Conservation (phyloP, 306 rosid genomes). For the Ochetophila trinervis region DNA sequence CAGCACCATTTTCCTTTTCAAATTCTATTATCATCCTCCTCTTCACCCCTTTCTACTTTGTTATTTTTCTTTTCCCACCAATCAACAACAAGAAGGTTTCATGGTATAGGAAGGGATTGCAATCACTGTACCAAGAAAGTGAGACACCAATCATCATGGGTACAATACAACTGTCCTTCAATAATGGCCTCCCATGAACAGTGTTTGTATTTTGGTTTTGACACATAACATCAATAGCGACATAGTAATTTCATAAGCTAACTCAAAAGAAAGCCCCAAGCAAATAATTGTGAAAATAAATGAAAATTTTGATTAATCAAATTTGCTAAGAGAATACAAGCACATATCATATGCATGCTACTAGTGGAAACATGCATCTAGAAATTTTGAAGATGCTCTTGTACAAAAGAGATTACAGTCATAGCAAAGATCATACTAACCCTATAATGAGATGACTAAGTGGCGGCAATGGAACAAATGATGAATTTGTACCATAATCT, state of each 20-base stretch:
- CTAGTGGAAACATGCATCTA: background rate
- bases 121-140: too few relatives aligned
- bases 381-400: background rate
- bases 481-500: conserved; percentile 36
- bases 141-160: too few relatives aligned
- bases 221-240: too few relatives aligned
- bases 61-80: too few relatives aligned
- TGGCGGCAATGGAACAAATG: conserved; percentile 44
- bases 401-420: background rate
- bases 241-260: background rate
- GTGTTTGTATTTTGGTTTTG: too few relatives aligned
- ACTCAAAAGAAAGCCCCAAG: background rate
- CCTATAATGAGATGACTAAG: conserved; percentile 45
- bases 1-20: too few relatives aligned
- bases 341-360: background rate
- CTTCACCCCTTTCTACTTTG: too few relatives aligned
- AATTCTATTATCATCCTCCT: too few relatives aligned
- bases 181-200: too few relatives aligned
- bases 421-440: conserved; percentile 37
- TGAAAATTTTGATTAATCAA: background rate
- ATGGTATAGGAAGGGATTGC: too few relatives aligned
- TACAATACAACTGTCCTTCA: too few relatives aligned
- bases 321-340: background rate
- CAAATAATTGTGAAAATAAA: background rate
- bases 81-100: too few relatives aligned